A percentile compares a stretch with the other conserved stretches of the same genome.
These are phyloP conservation scores for Sugiyamaella sp. DNA, from an alignment of 1,139 yeast species.

Conservation along the genomic window DNA sequence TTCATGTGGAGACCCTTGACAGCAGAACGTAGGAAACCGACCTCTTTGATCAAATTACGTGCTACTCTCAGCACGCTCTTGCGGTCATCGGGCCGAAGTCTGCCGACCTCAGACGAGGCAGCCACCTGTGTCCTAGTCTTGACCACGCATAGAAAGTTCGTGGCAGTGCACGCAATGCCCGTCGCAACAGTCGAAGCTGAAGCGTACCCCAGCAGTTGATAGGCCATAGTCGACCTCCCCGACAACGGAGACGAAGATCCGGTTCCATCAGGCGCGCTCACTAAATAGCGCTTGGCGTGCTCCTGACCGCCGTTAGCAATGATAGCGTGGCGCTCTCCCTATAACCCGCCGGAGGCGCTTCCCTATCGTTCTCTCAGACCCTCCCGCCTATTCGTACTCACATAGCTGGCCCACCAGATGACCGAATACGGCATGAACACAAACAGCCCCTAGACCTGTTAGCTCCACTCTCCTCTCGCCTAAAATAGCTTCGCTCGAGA, in stretches of 20 bases:
- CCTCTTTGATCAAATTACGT: constrained; percentile 39
- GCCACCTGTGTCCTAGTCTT: constrained; percentile 48
- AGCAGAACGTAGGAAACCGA: constrained; percentile 39
- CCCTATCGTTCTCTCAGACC: too few species aligned
- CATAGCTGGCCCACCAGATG: constrained; percentile 44
- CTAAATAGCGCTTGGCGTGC: constrained; percentile 24
- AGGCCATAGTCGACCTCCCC: background rate
- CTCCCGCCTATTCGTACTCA: too few species aligned
- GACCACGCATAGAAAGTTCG: constrained; percentile 45
- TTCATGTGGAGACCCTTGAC: constrained; percentile 42
- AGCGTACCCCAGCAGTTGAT: constrained; percentile 33
- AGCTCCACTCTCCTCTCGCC: background rate
- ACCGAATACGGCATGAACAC: constrained; percentile 44
- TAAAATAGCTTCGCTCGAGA: background rate
- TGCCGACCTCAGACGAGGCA: constrained; percentile 40
- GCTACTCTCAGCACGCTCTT: constrained; percentile 38
- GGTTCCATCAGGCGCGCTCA: background rate
- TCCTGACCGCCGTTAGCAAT: too few species aligned
- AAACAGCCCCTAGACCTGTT: constrained; percentile 26
- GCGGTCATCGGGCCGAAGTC: constrained; percentile 42
- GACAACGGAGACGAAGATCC: constrained; percentile 18
- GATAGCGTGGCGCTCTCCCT: too few species aligned
- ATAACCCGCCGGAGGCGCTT: too few species aligned
- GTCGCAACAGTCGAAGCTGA: constrained; percentile 41
- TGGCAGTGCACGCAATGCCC: constrained; percentile 32